These are phyloP conservation scores for Uromyces viciae-fabae DNA, from an alignment of 1,284 basidiomycete genomes.

Conservation along the genomic window DNA sequence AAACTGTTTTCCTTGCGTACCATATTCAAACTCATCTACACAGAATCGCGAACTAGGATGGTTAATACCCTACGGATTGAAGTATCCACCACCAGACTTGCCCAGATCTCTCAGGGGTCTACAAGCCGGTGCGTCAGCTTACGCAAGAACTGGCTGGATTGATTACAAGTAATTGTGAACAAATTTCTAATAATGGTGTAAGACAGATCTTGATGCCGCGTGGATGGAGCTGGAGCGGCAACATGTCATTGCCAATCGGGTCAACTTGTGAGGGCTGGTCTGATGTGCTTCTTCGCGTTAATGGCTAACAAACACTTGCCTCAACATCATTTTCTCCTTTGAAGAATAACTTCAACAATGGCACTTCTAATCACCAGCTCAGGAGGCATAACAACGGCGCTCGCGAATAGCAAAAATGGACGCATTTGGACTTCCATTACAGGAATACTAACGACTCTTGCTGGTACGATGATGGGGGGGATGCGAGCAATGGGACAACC, in stretches of 20 bases:
- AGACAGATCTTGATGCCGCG: constrained; percentile 41
- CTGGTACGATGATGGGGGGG: constrained; percentile 32
- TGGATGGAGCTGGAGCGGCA: constrained; percentile 42
- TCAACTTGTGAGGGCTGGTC: constrained; percentile 28
- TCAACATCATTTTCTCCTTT: background rate
- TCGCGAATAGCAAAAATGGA: constrained; percentile 22
- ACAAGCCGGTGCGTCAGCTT: constrained; percentile 32
- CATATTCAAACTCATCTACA: background rate
- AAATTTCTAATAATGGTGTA: background rate
- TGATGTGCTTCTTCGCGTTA: background rate
- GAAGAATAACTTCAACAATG: constrained; percentile 22
- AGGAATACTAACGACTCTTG: constrained; percentile 30
- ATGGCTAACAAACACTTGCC: background rate
- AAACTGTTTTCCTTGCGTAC: background rate
- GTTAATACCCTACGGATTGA: constrained; percentile 30
- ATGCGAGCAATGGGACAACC: constrained; percentile 40
- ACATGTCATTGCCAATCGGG: constrained; percentile 36
- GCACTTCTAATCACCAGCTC: constrained; percentile 40
- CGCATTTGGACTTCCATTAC: background rate
- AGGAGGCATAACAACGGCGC: constrained; percentile 39
- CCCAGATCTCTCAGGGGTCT: constrained; percentile 31
- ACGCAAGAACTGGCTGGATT: background rate
- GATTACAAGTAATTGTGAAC: background rate
- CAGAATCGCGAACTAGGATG: constrained; percentile 42
- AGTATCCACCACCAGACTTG: constrained; percentile 34